phyloP scores from a whole-genome alignment of 139 green algal species.

The Klebsormidium nitens region DNA sequence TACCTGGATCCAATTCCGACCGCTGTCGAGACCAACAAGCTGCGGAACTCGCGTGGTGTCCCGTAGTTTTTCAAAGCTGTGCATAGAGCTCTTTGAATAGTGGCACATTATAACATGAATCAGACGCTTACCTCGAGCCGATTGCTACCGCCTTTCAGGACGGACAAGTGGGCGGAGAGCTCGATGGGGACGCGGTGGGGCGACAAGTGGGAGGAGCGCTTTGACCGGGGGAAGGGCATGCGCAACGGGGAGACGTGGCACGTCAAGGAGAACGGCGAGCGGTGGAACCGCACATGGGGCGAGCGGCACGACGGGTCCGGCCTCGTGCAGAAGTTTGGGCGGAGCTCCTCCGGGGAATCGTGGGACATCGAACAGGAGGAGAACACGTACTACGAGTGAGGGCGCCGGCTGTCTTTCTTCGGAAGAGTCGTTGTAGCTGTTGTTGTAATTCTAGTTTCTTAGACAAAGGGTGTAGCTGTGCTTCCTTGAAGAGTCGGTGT shows the following conservation, averaged over 20 bases:
- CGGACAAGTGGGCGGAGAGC: conserved; percentile 44
- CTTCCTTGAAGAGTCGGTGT: background rate
- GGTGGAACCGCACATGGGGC: conserved; percentile 31
- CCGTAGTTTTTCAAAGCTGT: no score
- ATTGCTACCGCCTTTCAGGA: no score
- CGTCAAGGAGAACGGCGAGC: background rate
- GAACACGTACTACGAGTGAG: conserved; percentile 35
- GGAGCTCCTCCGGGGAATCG: conserved; percentile 24
- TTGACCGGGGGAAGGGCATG: conserved; percentile 9
- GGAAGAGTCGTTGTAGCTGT: background rate
- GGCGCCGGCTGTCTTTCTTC: background rate
- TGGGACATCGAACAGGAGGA: conserved; percentile 26
- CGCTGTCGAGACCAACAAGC: no score
- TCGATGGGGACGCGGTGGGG: conserved; percentile 37
- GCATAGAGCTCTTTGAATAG: no score
- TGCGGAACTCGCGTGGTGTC: no score
- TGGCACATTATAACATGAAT: no score
- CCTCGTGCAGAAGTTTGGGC: conserved; percentile 30
- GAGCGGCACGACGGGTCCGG: conserved; percentile 24
- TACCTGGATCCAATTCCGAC: no score
- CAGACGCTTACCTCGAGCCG: no score
- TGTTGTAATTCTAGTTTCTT: conserved; percentile 3
- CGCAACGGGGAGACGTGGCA: conserved; percentile 32
- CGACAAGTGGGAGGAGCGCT: conserved; percentile 48
- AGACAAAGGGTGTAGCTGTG: background rate